Conservation (phyloP, 2,329 filamentous ascomycete genomes). For the Neopestalotiopsis clavispora region DNA sequence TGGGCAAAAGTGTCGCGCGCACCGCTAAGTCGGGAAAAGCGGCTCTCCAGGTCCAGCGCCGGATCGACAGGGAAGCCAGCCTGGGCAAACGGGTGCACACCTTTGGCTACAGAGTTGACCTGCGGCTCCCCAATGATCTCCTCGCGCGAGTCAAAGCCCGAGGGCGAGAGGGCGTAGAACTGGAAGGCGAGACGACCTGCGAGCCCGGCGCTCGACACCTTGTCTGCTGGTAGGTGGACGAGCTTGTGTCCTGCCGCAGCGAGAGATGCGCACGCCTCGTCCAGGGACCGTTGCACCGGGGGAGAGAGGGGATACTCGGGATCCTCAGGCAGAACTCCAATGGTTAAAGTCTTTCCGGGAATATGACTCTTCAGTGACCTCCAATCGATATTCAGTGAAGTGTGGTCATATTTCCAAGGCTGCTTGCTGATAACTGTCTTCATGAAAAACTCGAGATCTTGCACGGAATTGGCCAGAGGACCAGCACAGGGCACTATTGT, state of each 20-base stretch:
- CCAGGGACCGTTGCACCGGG: constrained; percentile 50
- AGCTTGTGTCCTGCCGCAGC: constrained; percentile 49
- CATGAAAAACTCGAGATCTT: constrained; percentile 47
- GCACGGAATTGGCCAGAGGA: constrained; percentile 45
- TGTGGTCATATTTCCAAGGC: constrained; percentile 51
- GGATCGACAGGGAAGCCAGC: constrained; percentile 31
- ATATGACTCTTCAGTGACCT: constrained; percentile 27
- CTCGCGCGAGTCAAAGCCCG: constrained; percentile 38
- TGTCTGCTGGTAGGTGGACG: constrained; percentile 36
- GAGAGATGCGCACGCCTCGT: constrained; percentile 43
- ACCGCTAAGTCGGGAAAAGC: constrained; percentile 47
- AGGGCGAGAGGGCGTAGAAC: constrained; percentile 40
- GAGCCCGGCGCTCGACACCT: constrained; percentile 33
- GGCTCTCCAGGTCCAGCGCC: constrained; percentile 39
- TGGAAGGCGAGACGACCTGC: constrained; percentile 42
- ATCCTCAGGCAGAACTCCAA: constrained; percentile 55
- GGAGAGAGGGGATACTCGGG: constrained; percentile 54
- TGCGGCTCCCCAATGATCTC: constrained; percentile 45
- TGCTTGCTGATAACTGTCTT: constrained; percentile 41
- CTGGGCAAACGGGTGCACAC: constrained; percentile 23
- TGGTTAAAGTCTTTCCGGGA: constrained; percentile 37
- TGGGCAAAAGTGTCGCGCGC: constrained; percentile 39
- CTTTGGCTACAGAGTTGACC: constrained; percentile 41
- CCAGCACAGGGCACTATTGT: constrained; percentile 45
- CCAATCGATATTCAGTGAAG: constrained; percentile 51